Percentiles rank a stretch among this genome's conserved stretches.
Evolutionary conservation across 495 filamentous ascomycete species (phyloP).

Genomic region (Schizothecium vesticola): DNA sequence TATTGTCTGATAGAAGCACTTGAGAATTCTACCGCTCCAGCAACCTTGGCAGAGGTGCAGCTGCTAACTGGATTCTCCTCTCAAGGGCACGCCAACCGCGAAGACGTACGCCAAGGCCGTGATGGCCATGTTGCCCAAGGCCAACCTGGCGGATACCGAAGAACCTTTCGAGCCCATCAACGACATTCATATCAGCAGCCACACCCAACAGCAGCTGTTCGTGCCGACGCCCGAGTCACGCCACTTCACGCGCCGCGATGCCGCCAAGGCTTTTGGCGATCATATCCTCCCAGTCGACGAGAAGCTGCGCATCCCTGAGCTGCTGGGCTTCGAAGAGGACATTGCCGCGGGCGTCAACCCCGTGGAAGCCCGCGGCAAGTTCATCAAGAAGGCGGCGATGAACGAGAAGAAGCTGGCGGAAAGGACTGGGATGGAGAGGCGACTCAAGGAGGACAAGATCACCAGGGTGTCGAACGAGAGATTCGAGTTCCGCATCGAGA

Average conservation of each 20-base stretch:
- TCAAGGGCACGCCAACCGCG: constrained; percentile 71
- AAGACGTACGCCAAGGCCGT: constrained; percentile 70
- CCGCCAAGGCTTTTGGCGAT: constrained; percentile 73
- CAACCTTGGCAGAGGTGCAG: background rate
- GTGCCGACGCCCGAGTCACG: constrained; percentile 85
- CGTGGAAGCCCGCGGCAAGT: constrained; percentile 35
- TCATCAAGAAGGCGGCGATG: constrained; percentile 23
- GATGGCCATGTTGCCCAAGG: constrained; percentile 71
- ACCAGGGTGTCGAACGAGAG: constrained; percentile 44
- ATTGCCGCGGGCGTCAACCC: constrained; percentile 6
- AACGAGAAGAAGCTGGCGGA: constrained; percentile 32
- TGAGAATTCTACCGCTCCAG: constrained; percentile 4
- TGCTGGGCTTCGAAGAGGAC: constrained; percentile 60
- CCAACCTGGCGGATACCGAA: constrained; percentile 15
- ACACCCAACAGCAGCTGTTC: constrained; percentile 80
- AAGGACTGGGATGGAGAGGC: constrained; percentile 39
- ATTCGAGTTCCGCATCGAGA: constrained; percentile 77
- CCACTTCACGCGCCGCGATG: constrained; percentile 81
- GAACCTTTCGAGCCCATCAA: constrained; percentile 78
- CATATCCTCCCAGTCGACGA: constrained; percentile 74
- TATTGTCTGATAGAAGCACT: constrained; percentile 39
- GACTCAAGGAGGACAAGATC: constrained; percentile 38
- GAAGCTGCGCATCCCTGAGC: constrained; percentile 83
- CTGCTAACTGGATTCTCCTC: background rate
- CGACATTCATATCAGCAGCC: constrained; percentile 76